Conservation (phyloP, 345 rosid genomes). For the Trapa bicornis region DNA sequence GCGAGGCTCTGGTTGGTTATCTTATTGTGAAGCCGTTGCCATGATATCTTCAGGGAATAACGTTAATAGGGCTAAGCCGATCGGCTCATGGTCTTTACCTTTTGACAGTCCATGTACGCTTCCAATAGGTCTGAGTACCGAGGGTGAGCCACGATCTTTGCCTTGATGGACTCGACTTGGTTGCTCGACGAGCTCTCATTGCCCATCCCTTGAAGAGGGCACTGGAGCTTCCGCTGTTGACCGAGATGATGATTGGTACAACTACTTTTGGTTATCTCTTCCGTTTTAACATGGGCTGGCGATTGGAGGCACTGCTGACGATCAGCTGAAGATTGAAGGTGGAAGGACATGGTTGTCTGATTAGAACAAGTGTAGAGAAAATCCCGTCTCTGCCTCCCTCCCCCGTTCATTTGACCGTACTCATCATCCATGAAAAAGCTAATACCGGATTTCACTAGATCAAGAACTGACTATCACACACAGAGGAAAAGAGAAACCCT, state of each 20-base stretch:
- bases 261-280: slow-evolving; percentile 16
- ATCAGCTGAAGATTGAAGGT: neutral
- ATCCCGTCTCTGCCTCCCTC: slow-evolving; percentile 15
- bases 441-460: slow-evolving; percentile 9
- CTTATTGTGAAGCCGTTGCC: too few species aligned
- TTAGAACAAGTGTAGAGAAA: neutral
- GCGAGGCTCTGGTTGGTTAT: too few species aligned
- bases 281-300: slow-evolving; percentile 54
- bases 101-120: slow-evolving; percentile 95
- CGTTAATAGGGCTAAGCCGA: too few species aligned
- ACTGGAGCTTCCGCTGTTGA: slow-evolving; percentile 33
- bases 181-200: slow-evolving; percentile 18
- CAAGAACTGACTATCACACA: neutral
- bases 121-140: slow-evolving; percentile 75
- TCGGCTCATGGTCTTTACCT: slow-evolving; percentile 27
- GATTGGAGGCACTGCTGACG: slow-evolving; percentile 44
- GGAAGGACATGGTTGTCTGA: slow-evolving; percentile 1
- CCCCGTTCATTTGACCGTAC: slow-evolving; percentile 49
- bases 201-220: slow-evolving; percentile 43
- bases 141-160: slow-evolving; percentile 89
- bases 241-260: slow-evolving; percentile 32
- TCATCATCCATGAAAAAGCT: slow-evolving; percentile 56
- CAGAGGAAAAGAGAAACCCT: slow-evolving; percentile 10
- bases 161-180: slow-evolving; percentile 70
- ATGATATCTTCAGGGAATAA: too few species aligned